Evolutionary conservation across 306 rosid genomes (phyloP).

Genomic region (Hippophae gyantsensis): DNA sequence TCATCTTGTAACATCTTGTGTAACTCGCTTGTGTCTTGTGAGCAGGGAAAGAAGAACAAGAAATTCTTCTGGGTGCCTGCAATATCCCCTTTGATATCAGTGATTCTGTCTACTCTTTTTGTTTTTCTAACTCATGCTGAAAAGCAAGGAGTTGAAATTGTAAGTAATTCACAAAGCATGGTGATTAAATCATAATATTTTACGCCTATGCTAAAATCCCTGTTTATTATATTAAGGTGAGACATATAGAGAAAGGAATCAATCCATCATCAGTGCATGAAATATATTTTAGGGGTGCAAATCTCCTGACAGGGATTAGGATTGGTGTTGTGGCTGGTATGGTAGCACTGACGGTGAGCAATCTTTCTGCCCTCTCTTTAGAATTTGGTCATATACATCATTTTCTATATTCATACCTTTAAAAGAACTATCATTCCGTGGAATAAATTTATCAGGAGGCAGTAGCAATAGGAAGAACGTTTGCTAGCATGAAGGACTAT

Average conservation of each 20-base stretch:
- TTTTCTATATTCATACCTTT: conserved; percentile 7
- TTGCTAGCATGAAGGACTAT: conserved; percentile 91
- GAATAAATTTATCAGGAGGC: conserved; percentile 60
- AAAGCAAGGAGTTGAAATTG: conserved; percentile 74
- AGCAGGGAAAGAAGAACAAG: conserved; percentile 79
- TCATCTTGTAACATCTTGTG: conserved; percentile 14
- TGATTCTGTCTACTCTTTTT: conserved; percentile 67
- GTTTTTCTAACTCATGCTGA: conserved; percentile 90
- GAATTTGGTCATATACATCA: conserved; percentile 9
- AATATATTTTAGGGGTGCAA: conserved; percentile 57
- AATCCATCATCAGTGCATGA: conserved; percentile 68
- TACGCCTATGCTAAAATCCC: conserved; percentile 4
- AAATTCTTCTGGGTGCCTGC: conserved; percentile 89
- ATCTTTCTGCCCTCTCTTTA: conserved; percentile 15
- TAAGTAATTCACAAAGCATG: conserved; percentile 25
- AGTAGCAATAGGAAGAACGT: conserved; percentile 90
- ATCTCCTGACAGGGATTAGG: conserved; percentile 62
- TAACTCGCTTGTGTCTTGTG: conserved; percentile 22
- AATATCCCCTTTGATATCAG: conserved; percentile 82
- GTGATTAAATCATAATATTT: neutral
- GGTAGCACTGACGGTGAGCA: conserved; percentile 81
- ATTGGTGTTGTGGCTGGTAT: conserved; percentile 79
- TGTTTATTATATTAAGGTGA: conserved; percentile 48
- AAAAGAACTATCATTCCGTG: neutral
- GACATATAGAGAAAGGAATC: conserved; percentile 62